Percentiles rank a stretch among this genome's conserved stretches.
phyloP scores from a whole-genome alignment of 768 basidiomycete genomes.

The Galerina marginata region DNA sequence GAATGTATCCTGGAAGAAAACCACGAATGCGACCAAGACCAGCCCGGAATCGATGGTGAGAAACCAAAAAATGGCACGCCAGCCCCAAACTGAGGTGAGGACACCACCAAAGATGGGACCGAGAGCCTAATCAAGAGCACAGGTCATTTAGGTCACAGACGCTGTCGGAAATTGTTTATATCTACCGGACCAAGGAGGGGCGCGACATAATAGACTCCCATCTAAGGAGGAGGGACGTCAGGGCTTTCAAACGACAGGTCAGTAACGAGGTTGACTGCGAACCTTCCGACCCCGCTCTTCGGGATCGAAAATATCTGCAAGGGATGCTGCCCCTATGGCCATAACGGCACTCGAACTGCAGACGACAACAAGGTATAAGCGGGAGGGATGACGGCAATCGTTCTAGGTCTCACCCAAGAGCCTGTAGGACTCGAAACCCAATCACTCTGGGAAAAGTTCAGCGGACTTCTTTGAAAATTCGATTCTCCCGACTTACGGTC shows the following conservation, averaged over 20 bases:
- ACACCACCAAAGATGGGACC: constrained; percentile 77
- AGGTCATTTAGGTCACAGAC: no score
- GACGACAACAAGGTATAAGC: background rate
- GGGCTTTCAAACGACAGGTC: background rate
- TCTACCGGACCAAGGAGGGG: constrained; percentile 74
- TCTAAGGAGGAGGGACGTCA: constrained; percentile 33
- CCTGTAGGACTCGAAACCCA: constrained; percentile 73
- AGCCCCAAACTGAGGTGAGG: constrained; percentile 68
- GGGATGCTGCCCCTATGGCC: constrained; percentile 75
- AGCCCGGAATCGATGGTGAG: constrained; percentile 65
- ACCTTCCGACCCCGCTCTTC: constrained; percentile 72
- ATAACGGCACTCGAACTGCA: constrained; percentile 68
- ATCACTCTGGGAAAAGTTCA: constrained; percentile 49
- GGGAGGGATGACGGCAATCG: background rate
- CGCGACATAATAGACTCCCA: constrained; percentile 83
- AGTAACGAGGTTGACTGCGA: background rate
- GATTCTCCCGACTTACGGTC: constrained; percentile 38
- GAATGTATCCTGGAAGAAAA: constrained; percentile 84
- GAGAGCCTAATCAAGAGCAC: constrained; percentile 40
- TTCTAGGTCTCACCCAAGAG: constrained; percentile 53
- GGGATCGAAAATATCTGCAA: constrained; percentile 81
- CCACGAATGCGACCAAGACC: constrained; percentile 59
- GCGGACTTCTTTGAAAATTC: background rate
- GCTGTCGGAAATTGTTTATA: background rate
- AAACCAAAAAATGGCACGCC: constrained; percentile 89